Percentiles rank a stretch among this genome's conserved stretches.
These are phyloP conservation scores for Cytospora piceae DNA, from an alignment of 2,329 filamentous ascomycete genomes.

Conservation along the genomic window DNA sequence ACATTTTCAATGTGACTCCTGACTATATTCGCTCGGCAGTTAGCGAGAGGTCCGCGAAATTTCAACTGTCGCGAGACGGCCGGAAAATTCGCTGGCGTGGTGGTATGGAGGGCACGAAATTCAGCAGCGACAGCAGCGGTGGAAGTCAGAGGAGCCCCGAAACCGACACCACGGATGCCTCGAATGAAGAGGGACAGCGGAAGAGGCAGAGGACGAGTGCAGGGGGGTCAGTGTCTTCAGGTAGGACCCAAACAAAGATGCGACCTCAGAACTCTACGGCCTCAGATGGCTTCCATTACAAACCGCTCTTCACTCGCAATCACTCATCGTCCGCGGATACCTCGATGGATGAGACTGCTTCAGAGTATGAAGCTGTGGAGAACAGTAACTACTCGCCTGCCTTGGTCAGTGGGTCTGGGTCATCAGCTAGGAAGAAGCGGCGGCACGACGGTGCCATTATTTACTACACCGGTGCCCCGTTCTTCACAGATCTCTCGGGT, in stretches of 20 bases:
- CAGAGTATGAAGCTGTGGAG: slow-evolving; percentile 48
- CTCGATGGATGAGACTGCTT: slow-evolving; percentile 53
- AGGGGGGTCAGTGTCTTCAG: slow-evolving; percentile 41
- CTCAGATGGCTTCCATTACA: slow-evolving; percentile 62
- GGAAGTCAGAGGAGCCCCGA: slow-evolving; percentile 53
- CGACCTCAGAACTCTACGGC: slow-evolving; percentile 43
- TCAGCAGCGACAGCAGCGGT: slow-evolving; percentile 65
- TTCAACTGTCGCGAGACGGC: slow-evolving; percentile 78
- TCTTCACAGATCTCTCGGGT: slow-evolving; percentile 79
- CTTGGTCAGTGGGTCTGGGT: slow-evolving; percentile 53
- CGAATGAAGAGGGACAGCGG: slow-evolving; percentile 46
- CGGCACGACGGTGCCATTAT: slow-evolving; percentile 75
- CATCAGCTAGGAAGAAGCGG: slow-evolving; percentile 52
- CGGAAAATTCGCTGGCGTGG: slow-evolving; percentile 81
- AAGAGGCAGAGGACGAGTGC: slow-evolving; percentile 53
- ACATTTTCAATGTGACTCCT: slow-evolving; percentile 81
- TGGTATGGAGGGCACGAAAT: slow-evolving; percentile 64
- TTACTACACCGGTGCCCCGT: slow-evolving; percentile 79
- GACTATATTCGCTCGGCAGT: slow-evolving; percentile 77
- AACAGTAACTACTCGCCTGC: slow-evolving; percentile 55
- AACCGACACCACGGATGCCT: slow-evolving; percentile 52
- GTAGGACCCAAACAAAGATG: slow-evolving; percentile 45
- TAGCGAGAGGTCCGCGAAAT: slow-evolving; percentile 69
- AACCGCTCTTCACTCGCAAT: slow-evolving; percentile 62
- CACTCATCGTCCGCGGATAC: slow-evolving; percentile 51